Conservation (phyloP, 352 stramenopile species). For the Elongisporangium anandrum region DNA sequence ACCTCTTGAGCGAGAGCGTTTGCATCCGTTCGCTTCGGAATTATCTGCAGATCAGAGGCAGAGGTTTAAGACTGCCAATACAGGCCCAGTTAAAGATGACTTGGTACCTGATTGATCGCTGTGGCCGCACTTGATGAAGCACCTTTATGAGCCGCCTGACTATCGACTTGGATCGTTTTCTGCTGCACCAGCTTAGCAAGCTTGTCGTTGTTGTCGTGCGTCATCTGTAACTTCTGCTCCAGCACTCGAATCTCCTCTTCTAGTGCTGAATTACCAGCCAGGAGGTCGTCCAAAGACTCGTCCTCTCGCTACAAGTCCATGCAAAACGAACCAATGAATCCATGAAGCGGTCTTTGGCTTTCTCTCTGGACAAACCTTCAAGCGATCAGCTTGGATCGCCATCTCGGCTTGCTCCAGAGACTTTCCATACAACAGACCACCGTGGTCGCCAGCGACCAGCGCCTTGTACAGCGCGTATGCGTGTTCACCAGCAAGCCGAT, state of each 20-base stretch:
- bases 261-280: conserved; percentile 13
- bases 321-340: not conserved
- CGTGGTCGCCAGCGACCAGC: conserved; percentile 9
- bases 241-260: conserved; percentile 23
- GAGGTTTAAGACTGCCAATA: too few species aligned
- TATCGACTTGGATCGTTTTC: conserved; percentile 4
- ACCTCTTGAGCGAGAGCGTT: not conserved
- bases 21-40: not conserved
- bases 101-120: conserved; percentile 21
- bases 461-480: conserved; percentile 29
- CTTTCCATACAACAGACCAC: conserved; percentile 14
- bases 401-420: conserved; percentile 17
- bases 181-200: conserved; percentile 23
- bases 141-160: conserved; percentile 3
- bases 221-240: conserved; percentile 19
- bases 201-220: conserved; percentile 20
- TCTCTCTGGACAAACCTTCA: not conserved
- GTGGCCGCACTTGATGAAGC: conserved; percentile 7
- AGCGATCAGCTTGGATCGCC: conserved; percentile 8
- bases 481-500: conserved; percentile 8
- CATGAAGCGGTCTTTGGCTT: too few species aligned
- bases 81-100: too few species aligned
- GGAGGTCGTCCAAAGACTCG: conserved; percentile 25
- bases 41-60: conserved; percentile 3
- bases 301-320: conserved; percentile 3